Conservation (phyloP, 768 basidiomycete species). For the Dendrothele bispora region DNA sequence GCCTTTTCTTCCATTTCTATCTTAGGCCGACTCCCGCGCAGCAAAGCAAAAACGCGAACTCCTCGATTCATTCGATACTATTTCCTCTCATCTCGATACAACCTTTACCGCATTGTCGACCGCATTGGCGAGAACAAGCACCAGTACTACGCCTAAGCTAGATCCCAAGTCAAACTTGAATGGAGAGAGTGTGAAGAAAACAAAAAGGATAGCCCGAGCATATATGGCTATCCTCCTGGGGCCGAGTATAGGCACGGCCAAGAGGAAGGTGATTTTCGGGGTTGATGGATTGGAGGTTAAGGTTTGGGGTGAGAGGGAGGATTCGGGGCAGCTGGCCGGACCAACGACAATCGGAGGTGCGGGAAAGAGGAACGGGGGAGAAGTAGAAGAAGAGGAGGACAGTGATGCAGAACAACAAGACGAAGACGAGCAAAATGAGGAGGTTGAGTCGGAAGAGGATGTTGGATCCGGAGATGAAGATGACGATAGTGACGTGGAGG, state of each 20-base stretch:
- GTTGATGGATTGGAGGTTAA: slow-evolving; percentile 64
- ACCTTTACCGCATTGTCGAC: slow-evolving; percentile 75
- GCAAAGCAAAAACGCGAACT: slow-evolving; percentile 63
- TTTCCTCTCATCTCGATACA: slow-evolving; percentile 71
- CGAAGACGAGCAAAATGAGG: slow-evolving; percentile 10
- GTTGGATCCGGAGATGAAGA: too few relatives aligned
- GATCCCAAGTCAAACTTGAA: background rate
- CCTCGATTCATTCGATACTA: slow-evolving; percentile 64
- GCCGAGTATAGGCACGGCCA: slow-evolving; percentile 61
- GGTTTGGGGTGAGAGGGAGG: slow-evolving; percentile 36
- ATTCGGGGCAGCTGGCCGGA: slow-evolving; percentile 6
- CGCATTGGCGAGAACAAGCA: slow-evolving; percentile 46
- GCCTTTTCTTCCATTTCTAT: too few relatives aligned
- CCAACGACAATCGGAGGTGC: slow-evolving; percentile 7
- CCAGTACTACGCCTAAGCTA: slow-evolving; percentile 1
- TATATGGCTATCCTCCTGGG: slow-evolving; percentile 69
- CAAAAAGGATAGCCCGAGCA: too few relatives aligned
- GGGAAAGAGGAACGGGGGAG: slow-evolving; percentile 18
- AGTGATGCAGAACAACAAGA: slow-evolving; percentile 19
- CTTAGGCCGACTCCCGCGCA: slow-evolving; percentile 40
- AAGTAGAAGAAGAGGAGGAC: slow-evolving; percentile 15
- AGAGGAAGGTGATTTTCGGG: slow-evolving; percentile 58
- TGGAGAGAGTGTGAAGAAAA: background rate
- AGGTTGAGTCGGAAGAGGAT: too few relatives aligned
- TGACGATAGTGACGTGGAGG: slow-evolving; percentile 16